Evolutionary conservation across 169 alveolate species (phyloP).

Genomic region (Eimeria falciformis): DNA sequence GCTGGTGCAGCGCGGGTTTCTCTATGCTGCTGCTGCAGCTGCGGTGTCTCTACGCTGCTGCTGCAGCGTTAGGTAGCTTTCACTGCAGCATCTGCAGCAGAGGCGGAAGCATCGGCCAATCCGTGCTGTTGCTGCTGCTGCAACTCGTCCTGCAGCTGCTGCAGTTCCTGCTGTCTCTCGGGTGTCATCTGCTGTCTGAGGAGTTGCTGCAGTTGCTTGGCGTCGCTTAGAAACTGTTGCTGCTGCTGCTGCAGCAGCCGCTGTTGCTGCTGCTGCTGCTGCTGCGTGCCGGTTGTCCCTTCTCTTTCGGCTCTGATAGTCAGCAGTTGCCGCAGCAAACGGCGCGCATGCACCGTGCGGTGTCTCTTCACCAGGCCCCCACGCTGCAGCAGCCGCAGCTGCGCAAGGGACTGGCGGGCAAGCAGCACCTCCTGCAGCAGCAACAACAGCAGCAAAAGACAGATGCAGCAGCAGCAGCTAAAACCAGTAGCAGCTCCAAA

Average conservation of each 20-base stretch:
- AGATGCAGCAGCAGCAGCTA: background rate
- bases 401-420: slow-evolving; percentile 16
- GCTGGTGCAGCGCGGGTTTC: background rate
- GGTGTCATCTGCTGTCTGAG: slow-evolving; percentile 13
- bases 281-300: background rate
- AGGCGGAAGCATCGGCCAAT: too few relatives aligned
- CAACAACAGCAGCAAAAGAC: slow-evolving; percentile 22
- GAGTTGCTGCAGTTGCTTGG: slow-evolving; percentile 1
- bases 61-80: too few relatives aligned
- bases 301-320: slow-evolving; percentile 41
- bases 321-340: slow-evolving; percentile 56
- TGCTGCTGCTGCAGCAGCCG: slow-evolving; percentile 41
- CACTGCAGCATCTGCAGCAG: too few relatives aligned
- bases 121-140: slow-evolving; percentile 32
- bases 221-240: background rate
- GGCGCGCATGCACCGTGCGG: slow-evolving; percentile 6
- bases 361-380: background rate
- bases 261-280: slow-evolving; percentile 58
- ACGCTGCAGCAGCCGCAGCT: slow-evolving; percentile 61
- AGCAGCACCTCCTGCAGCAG: slow-evolving; percentile 61
- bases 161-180: slow-evolving; percentile 20
- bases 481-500: background rate
- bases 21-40: slow-evolving; percentile 41
- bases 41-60: background rate
- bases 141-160: slow-evolving; percentile 10